phyloP scores from a whole-genome alignment of 768 basidiomycete species.

The Tricholoma flavovirens region DNA sequence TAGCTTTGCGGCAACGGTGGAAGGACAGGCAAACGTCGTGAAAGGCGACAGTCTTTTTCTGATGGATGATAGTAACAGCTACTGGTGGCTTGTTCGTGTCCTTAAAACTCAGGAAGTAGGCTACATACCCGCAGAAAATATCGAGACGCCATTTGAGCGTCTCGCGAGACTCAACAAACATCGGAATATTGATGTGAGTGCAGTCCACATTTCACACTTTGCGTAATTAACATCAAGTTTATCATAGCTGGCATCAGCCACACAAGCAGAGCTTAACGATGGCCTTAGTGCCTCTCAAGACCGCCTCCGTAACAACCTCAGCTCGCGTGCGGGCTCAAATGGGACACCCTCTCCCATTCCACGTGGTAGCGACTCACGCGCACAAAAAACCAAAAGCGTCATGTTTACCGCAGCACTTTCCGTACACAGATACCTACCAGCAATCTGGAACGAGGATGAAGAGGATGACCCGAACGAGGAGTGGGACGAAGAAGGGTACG shows the following conservation, averaged over 20 bases:
- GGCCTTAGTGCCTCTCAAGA: constrained; percentile 45
- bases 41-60: constrained; percentile 95
- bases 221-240: constrained; percentile 6
- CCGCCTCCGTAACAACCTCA: constrained; percentile 47
- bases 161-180: constrained; percentile 95
- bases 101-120: constrained; percentile 98
- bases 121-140: constrained; percentile 98
- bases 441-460: constrained; percentile 77
- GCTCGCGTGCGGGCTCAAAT: constrained; percentile 43
- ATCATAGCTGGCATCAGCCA: constrained; percentile 64
- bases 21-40: constrained; percentile 97
- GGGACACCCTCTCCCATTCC: constrained; percentile 47
- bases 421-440: constrained; percentile 73
- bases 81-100: constrained; percentile 99
- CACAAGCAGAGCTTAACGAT: constrained; percentile 62
- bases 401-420: constrained; percentile 65
- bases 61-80: constrained; percentile 98
- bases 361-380: constrained; percentile 26
- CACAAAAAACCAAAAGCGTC: constrained; percentile 44
- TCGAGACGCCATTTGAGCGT: constrained; percentile 96
- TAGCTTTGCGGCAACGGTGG: constrained; percentile 95
- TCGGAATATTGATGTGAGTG: constrained; percentile 88
- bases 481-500: constrained; percentile 65
- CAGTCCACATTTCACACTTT: not conserved
- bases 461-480: constrained; percentile 60